phyloP scores from a whole-genome alignment of 805 yeast genomes.

The Saturnispora besseyi region DNA sequence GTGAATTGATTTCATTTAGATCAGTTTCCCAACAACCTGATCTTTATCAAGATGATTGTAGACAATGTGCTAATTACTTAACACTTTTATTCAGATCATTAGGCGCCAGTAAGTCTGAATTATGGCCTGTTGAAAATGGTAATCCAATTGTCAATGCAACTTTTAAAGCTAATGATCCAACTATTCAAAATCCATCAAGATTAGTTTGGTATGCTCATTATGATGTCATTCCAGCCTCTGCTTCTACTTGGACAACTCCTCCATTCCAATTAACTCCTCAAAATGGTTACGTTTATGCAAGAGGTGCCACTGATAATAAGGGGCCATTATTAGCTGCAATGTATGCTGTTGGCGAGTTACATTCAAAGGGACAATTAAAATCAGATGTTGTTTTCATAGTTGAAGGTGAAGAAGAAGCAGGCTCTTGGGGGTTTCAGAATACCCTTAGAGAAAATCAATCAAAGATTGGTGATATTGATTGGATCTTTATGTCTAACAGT shows the following conservation, averaged over 20 bases:
- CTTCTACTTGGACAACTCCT: constrained; percentile 59
- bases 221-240: constrained; percentile 80
- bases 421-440: constrained; percentile 75
- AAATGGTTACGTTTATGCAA: constrained; percentile 79
- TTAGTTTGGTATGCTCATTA: constrained; percentile 92
- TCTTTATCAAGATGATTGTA: constrained; percentile 63
- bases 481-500: constrained; percentile 84
- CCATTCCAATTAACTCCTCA: constrained; percentile 70
- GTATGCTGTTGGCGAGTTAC: constrained; percentile 73
- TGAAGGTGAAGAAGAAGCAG: constrained; percentile 96
- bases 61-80: constrained; percentile 77
- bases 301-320: constrained; percentile 93
- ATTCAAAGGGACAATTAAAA: constrained; percentile 39
- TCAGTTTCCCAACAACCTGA: constrained; percentile 73
- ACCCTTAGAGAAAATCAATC: constrained; percentile 45
- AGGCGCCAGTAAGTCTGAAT: constrained; percentile 60
- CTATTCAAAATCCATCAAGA: constrained; percentile 26
- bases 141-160: constrained; percentile 80
- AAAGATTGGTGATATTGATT: constrained; percentile 68
- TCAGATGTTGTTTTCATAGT: constrained; percentile 74
- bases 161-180: constrained; percentile 42
- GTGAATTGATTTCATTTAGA: constrained; percentile 53
- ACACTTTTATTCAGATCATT: constrained; percentile 50
- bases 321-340: constrained; percentile 88
- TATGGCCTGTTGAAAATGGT: constrained; percentile 66